phyloP scores from a whole-genome alignment of 345 rosid species.

The Nasturtium officinale region DNA sequence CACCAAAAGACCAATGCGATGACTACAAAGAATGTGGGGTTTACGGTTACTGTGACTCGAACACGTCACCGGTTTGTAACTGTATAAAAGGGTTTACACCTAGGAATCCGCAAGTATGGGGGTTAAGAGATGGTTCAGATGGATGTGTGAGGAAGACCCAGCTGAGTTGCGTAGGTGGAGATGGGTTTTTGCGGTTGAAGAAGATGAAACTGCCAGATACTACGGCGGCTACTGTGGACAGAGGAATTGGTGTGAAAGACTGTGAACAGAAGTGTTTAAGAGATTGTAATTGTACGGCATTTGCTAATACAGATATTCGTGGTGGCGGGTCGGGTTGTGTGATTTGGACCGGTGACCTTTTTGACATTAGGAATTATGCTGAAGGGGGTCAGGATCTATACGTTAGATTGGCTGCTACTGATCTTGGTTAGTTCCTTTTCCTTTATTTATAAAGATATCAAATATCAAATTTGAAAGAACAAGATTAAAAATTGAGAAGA shows the following conservation, averaged over 20 bases:
- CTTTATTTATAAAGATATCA: not conserved
- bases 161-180: constrained; percentile 47
- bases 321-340: constrained; percentile 56
- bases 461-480: not conserved
- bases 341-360: constrained; percentile 52
- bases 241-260: constrained; percentile 35
- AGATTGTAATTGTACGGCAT: constrained; percentile 58
- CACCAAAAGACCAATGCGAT: constrained; percentile 92
- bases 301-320: constrained; percentile 44
- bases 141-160: constrained; percentile 68
- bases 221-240: constrained; percentile 49
- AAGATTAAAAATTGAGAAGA: not conserved
- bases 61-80: constrained; percentile 74
- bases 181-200: constrained; percentile 58
- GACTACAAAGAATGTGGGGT: constrained; percentile 60
- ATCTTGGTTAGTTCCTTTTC: constrained; percentile 59
- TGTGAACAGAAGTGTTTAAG: constrained; percentile 48
- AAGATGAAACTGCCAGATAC: constrained; percentile 74
- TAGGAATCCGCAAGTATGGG: constrained; percentile 58
- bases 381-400: constrained; percentile 73
- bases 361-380: constrained; percentile 45
- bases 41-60: constrained; percentile 65
- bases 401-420: constrained; percentile 75
- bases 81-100: constrained; percentile 72
- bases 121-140: constrained; percentile 55